Base-by-base conservation (phyloP, 1,139 yeast species). In the Suhomyces yuchorum region DNA sequence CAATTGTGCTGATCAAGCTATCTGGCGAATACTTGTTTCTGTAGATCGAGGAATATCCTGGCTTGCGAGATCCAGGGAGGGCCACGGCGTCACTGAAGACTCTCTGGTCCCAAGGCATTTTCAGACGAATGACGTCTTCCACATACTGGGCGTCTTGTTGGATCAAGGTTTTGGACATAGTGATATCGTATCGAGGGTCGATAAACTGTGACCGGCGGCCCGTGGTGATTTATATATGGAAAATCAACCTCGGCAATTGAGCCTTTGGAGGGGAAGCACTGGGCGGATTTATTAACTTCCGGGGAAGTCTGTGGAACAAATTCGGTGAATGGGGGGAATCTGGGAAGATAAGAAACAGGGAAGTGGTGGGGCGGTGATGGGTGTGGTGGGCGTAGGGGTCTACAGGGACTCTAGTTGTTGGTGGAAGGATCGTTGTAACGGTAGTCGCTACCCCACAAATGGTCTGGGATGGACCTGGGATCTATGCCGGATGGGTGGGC, bases 11-110 rank as follows among this genome's bases (percentile, higher is more conserved):
- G 30, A 78, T 56, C 48, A 85, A 67, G 18, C 60, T 55, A 18
- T 77, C 72, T 2, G 66, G 67, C 4, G 73, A 59, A 38, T 54
- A 57, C 1, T 60, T 63, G 59, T 79, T 82, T 58, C 90, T 68
- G 62, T 79, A 85, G 37, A 82, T 58, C 2, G 78, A 66, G 11
- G 88, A 81, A 60, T 60, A 78, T 1, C 87, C 87, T 1, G 70
- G 68, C 52, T 60, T 61, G 48, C 64, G 65, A 38, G 84, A 53
- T 23, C 77, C 73, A 2, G 84, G 80, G 0, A 85, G 49, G 0
- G 82, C 68, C 3, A 69, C 59, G 3, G 71, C 62, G 17, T 46
- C 42, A 18, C 51, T 35, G 36, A 48, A 35, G 3, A 33, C 18
- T 2, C 30, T 38, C 14, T 47, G 50, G 32, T 58, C 59, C 41